These are phyloP conservation scores for Aspergillus sp. DNA, from an alignment of 2,329 filamentous ascomycete genomes.

Conservation along the genomic window DNA sequence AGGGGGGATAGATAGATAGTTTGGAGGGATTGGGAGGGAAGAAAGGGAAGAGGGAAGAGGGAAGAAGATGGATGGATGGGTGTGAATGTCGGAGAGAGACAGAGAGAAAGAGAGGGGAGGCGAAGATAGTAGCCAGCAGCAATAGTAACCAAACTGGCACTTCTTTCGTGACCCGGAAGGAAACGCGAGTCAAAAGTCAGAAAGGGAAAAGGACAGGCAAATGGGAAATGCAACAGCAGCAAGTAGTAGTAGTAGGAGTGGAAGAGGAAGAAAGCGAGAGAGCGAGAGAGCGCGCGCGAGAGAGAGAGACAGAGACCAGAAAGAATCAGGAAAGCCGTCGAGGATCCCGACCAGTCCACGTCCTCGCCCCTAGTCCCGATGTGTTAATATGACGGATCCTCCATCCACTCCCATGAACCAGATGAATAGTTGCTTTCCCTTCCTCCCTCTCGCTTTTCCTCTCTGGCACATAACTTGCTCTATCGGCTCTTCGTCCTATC, in stretches of 20 bases:
- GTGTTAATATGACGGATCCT: constrained; percentile 46
- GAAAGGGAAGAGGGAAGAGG: constrained; percentile 20
- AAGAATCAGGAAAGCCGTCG: constrained; percentile 32
- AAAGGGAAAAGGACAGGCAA: constrained; percentile 13
- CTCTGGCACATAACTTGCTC: neutral
- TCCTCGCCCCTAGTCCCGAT: constrained; percentile 43
- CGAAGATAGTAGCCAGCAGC: neutral
- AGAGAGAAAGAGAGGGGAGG: constrained; percentile 9
- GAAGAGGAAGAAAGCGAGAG: neutral
- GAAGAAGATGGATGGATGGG: constrained; percentile 8
- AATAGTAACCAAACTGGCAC: neutral
- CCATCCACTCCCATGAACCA: constrained; percentile 31
- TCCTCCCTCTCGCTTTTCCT: constrained; percentile 4
- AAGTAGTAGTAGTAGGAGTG: too few species aligned
- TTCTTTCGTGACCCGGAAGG: neutral
- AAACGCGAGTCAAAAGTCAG: constrained; percentile 13
- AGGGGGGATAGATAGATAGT: neutral
- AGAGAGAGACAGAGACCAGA: constrained; percentile 16
- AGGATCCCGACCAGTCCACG: constrained; percentile 38
- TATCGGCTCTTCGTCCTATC: too few species aligned
- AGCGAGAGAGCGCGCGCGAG: neutral
- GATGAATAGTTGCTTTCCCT: constrained; percentile 17
- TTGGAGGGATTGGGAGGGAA: constrained; percentile 23
- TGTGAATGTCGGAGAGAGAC: constrained; percentile 3
- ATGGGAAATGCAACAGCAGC: constrained; percentile 11